Conservation (phyloP, 306 rosid genomes). For the Lathyrus sativus region DNA sequence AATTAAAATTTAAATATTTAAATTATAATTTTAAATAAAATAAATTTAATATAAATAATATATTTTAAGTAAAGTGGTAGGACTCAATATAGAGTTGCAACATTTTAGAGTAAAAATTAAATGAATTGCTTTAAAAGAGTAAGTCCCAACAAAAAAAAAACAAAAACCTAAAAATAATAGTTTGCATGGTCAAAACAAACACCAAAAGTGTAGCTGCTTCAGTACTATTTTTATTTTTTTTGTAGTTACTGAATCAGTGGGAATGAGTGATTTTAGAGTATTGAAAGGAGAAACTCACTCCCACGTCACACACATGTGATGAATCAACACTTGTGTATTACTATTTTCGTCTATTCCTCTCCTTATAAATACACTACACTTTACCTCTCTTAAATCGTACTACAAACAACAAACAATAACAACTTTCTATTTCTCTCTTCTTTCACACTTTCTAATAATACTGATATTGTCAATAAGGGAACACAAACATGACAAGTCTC, state of each 20-base stretch:
- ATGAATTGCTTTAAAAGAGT: too few relatives aligned
- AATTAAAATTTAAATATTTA: too few relatives aligned
- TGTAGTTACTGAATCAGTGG: slow-evolving; percentile 44
- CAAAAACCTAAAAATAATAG: too few relatives aligned
- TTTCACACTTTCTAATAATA: not conserved
- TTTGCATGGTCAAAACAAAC: slow-evolving; percentile 34
- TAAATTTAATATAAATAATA: too few relatives aligned
- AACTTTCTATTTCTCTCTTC: not conserved
- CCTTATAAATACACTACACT: not conserved
- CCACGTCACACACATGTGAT: not conserved
- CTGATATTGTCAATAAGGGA: not conserved
- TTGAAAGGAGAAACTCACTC: slow-evolving; percentile 26
- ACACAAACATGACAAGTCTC: slow-evolving; percentile 44
- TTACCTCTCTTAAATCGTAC: not conserved
- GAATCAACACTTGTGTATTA: not conserved
- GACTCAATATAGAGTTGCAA: too few relatives aligned
- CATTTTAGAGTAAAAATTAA: too few relatives aligned
- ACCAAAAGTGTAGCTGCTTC: slow-evolving; percentile 33
- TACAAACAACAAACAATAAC: not conserved
- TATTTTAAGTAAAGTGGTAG: too few relatives aligned
- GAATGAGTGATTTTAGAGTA: slow-evolving; percentile 47
- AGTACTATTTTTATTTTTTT: slow-evolving; percentile 1
- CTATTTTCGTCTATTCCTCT: not conserved
- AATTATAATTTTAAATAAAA: too few relatives aligned
- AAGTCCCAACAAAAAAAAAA: too few relatives aligned